Base-by-base conservation (phyloP, 306 rosid species). In the barrel medic (Medicago truncatula) region DNA sequence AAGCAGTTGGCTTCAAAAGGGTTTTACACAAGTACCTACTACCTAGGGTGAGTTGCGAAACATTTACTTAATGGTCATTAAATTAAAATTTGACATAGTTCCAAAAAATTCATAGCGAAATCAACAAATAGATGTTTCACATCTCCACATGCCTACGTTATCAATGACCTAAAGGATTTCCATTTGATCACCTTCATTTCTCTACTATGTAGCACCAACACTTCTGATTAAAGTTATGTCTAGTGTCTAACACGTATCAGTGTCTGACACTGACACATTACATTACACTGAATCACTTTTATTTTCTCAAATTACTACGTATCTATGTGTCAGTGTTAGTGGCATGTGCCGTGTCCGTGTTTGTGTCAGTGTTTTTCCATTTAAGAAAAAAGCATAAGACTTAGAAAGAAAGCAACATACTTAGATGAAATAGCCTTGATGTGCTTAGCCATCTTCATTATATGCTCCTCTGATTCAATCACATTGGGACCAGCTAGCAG, bases 401-500 rank as follows among this genome's bases (percentile, higher is more conserved):
- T 28, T 56, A 28, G 14, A 79, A 0, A 65, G 49, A 76, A 54
- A 80, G 23, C 1, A 76, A 25, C 89, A 73, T 78, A 95, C 99
- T 89, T 92, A 5, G 92, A 76, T 56, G 97, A 70, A 77, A 95
- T 69, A 68, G 54, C 62, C 85, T 95, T 92, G 1, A 95, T 77
- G 83, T 86, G 85, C 76, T 83, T 85, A 61, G 97, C 97, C 97
- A 95, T 92, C 10, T 89, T 83, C 67, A 95, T 43, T 78, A 92
- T 58, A 57, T 95, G 97, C 46, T 92, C 97, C 71, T 95, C 99
- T 0, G 97, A 92, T 83, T 95, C 97, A 68, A 95, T 92, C 87
- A 95, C 97, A 81, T 95, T 95, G 14, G 99, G 97, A 81, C 99
- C 97, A 28, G 97, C 99, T 44, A 95, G 63, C 18, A 95, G 66